Base-by-base conservation (phyloP, 805 yeast genomes). In the Saccharomycopsis amapae region DNA sequence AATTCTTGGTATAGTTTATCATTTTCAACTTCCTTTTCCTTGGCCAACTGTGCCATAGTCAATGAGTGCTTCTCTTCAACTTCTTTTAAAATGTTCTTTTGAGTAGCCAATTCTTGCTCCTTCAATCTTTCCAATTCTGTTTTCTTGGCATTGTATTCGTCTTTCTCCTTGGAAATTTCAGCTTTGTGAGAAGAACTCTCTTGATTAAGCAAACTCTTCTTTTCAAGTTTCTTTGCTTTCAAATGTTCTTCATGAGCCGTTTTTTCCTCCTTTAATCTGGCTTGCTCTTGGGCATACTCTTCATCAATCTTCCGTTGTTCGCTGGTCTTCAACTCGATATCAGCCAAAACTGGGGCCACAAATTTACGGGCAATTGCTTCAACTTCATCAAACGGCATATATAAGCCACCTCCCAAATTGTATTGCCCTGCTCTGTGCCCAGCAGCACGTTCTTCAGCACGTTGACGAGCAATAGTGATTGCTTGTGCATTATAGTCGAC, bases 361-460 rank as follows among this genome's bases (percentile, higher is more conserved):
- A 85, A 71, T 39, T 79, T 73, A 50, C 78, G 67, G 18, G 98
- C 97, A 67, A 90, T 75, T 42, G 73, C 73, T 53, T 85, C 82
- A 51, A 93, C 76, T 57, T 89, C 96, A 18, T 69, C 73, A 49
- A 74, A 82, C 33, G 84, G 70, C 73, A 90, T 77, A 57, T 73
- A 76, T 48, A 85, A 71, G 2, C 97, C 97, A 52, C 95, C 96
- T 50, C 98, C 98, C 52, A 90, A 65, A 58, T 86, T 72, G 51
- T 67, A 60, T 31, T 46, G 33, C 5, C 48, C 53, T 9, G 23
- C 28, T 4, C 31, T 24, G 19, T 15, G 24, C 6, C 18, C 22
- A 19, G 41, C 13, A 17, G 38, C 37, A 20, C 40, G 38, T 59
- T 76, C 78, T 41, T 74, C 76, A 39, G 74, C 68, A 56, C 78